These are phyloP conservation scores for Globisporangium irregulare DNA, from an alignment of 352 stramenopile genomes.

Conservation along the genomic window DNA sequence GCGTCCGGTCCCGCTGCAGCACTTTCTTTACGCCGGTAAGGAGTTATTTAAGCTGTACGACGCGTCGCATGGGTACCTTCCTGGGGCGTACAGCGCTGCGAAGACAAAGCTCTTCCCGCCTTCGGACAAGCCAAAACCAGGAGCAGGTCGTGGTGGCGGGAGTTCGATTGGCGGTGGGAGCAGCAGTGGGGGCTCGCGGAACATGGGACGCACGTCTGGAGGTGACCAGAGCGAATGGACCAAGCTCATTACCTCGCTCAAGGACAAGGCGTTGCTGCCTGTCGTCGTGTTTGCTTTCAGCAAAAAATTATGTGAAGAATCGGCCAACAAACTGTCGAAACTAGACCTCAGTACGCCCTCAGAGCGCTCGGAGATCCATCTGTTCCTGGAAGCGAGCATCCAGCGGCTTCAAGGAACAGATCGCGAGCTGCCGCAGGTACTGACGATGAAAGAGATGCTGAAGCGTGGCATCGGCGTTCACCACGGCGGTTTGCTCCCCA, in stretches of 20 bases:
- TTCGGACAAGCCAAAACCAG: slow-evolving; percentile 49
- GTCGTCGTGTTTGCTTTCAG: slow-evolving; percentile 95
- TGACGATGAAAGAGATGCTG: slow-evolving; percentile 96
- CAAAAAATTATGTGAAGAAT: slow-evolving; percentile 83
- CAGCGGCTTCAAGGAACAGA: slow-evolving; percentile 92
- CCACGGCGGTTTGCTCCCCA: slow-evolving; percentile 96
- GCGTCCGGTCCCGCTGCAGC: slow-evolving; percentile 95
- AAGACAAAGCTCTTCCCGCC: slow-evolving; percentile 67
- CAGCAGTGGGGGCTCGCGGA: slow-evolving; percentile 29
- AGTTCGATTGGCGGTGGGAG: slow-evolving; percentile 28
- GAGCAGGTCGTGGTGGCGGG: slow-evolving; percentile 23
- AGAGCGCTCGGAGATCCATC: slow-evolving; percentile 79
- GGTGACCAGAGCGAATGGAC: slow-evolving; percentile 86
- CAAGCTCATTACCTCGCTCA: slow-evolving; percentile 80
- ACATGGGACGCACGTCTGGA: slow-evolving; percentile 54
- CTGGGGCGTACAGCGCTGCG: slow-evolving; percentile 49
- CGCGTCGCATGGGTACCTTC: slow-evolving; percentile 47
- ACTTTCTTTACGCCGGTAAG: slow-evolving; percentile 94
- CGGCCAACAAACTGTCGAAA: slow-evolving; percentile 69
- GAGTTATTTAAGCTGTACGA: slow-evolving; percentile 90
- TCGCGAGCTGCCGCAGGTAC: slow-evolving; percentile 96
- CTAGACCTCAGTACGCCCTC: slow-evolving; percentile 68
- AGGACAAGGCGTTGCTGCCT: slow-evolving; percentile 92
- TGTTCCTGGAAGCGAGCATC: slow-evolving; percentile 77
- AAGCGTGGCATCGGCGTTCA: slow-evolving; percentile 96